Conservation (phyloP, 495 filamentous ascomycete species). For the Tirmania nivea region DNA sequence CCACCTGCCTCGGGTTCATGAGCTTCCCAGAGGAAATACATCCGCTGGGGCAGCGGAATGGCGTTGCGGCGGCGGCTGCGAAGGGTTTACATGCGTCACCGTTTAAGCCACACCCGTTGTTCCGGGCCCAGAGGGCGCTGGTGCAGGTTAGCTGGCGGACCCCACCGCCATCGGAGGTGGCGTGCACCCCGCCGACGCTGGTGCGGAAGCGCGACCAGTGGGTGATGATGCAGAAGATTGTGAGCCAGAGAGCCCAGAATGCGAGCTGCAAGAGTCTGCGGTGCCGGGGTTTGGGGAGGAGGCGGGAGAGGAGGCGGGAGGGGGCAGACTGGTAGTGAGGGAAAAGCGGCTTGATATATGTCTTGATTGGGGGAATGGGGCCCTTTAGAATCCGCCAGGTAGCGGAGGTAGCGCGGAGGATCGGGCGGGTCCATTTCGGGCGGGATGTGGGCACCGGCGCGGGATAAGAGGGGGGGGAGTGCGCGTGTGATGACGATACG, state of each 20-base stretch:
- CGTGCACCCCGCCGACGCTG: constrained; percentile 43
- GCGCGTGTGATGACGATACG: background rate
- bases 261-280: constrained; percentile 28
- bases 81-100: constrained; percentile 71
- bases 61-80: constrained; percentile 33
- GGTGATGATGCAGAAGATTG: constrained; percentile 47
- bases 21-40: constrained; percentile 39
- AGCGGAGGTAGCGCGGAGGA: background rate
- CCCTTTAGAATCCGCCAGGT: background rate
- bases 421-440: background rate
- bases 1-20: constrained; percentile 51
- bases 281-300: background rate
- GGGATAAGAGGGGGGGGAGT: background rate
- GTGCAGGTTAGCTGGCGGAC: constrained; percentile 25
- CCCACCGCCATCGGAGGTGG: constrained; percentile 44
- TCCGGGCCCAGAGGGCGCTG: constrained; percentile 31
- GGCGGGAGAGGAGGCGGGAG: background rate
- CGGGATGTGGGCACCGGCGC: background rate
- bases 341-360: background rate
- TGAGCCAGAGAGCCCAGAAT: constrained; percentile 47
- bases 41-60: constrained; percentile 63
- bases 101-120: constrained; percentile 57
- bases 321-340: background rate
- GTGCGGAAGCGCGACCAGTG: constrained; percentile 38
- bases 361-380: background rate